A percentile compares a stretch with the other conserved stretches of the same genome.
Conservation (phyloP, 139 green algal genomes). For the Pleodorina starrii region DNA sequence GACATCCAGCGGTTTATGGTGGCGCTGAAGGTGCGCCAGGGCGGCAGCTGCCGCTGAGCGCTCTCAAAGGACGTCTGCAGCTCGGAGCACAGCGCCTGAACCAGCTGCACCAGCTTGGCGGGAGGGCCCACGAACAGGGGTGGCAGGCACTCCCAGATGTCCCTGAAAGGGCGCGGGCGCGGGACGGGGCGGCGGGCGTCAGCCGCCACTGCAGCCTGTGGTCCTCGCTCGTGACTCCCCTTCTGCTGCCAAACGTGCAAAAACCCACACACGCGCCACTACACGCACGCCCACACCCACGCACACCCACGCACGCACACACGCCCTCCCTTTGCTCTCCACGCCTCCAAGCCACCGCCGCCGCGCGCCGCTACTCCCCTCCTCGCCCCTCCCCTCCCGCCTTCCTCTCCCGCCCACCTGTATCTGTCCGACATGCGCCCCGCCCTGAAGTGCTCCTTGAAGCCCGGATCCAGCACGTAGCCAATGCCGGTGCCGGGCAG, state of each 20-base stretch:
- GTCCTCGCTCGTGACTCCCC: too few relatives aligned
- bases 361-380: too few relatives aligned
- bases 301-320: too few relatives aligned
- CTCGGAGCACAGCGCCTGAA: constrained; percentile 63
- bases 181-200: neutral
- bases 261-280: too few relatives aligned
- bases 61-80: constrained; percentile 52
- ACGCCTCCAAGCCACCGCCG: too few relatives aligned
- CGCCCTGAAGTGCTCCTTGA: constrained; percentile 58
- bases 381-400: neutral
- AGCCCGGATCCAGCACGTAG: constrained; percentile 64
- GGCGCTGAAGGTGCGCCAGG: constrained; percentile 55
- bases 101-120: constrained; percentile 59
- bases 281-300: too few relatives aligned
- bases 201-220: too few relatives aligned
- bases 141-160: constrained; percentile 63
- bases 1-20: constrained; percentile 66
- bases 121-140: constrained; percentile 61
- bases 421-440: constrained; percentile 56
- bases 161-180: constrained; percentile 28
- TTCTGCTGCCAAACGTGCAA: too few relatives aligned
- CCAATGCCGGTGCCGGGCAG: constrained; percentile 30
- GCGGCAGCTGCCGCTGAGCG: constrained; percentile 48
- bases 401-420: constrained; percentile 35
- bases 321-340: too few relatives aligned